phyloP scores from a whole-genome alignment of 2,329 filamentous ascomycete species.

The Fusarium lyarnte region DNA sequence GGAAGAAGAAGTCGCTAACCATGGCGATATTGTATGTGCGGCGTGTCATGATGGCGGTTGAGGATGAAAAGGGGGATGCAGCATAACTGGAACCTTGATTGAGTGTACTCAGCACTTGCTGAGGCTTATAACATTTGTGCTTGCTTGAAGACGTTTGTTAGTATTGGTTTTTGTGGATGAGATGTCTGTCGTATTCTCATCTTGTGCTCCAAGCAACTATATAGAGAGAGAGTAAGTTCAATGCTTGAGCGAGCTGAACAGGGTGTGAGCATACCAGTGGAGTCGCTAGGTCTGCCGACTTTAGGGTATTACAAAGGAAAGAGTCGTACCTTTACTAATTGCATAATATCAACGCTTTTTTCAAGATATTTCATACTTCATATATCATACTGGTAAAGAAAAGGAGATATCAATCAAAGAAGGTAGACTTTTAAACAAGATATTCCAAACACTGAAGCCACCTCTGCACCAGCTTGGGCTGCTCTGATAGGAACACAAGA shows the following conservation, averaged over 20 bases:
- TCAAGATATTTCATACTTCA: no score
- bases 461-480: not conserved
- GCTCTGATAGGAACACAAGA: not conserved
- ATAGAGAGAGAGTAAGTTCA: not conserved
- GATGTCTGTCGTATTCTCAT: conserved; percentile 20
- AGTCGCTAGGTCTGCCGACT: not conserved
- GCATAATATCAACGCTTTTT: not conserved
- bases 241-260: conserved; percentile 23
- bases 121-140: not conserved
- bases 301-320: not conserved
- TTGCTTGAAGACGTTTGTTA: not conserved
- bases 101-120: conserved; percentile 16
- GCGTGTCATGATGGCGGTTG: conserved; percentile 57
- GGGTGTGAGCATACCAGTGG: conserved; percentile 13
- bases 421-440: not conserved
- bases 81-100: conserved; percentile 21
- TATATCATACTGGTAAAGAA: not conserved
- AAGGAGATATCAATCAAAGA: not conserved
- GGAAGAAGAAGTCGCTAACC: conserved; percentile 99
- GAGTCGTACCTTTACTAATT: no score
- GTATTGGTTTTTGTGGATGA: not conserved
- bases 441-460: not conserved
- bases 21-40: conserved; percentile 79
- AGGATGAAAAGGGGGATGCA: conserved; percentile 20
- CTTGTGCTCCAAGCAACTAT: conserved; percentile 32